These are phyloP conservation scores for Fraxinus greggii DNA, from an alignment of 305 asterid species.

Conservation along the genomic window DNA sequence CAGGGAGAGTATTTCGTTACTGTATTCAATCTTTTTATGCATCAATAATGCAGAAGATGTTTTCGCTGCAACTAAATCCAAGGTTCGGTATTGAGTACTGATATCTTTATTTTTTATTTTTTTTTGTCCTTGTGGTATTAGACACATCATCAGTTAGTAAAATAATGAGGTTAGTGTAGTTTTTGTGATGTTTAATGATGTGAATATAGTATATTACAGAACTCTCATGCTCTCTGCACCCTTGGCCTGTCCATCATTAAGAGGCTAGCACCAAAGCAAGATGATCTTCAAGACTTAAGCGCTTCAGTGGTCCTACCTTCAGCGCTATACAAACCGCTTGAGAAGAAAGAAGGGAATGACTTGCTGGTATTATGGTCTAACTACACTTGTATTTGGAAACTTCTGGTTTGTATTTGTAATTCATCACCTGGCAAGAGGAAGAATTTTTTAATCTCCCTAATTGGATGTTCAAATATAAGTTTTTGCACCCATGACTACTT, in stretches of 20 bases:
- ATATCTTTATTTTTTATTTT: not conserved
- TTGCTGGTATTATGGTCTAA: conserved; percentile 49
- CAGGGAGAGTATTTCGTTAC: conserved; percentile 58
- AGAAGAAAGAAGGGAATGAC: conserved; percentile 61
- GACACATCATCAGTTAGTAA: conserved; percentile 23
- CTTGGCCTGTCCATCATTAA: conserved; percentile 71
- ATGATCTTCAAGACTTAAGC: conserved; percentile 50
- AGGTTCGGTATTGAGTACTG: conserved; percentile 48
- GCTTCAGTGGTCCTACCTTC: conserved; percentile 57
- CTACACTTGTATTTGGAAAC: conserved; percentile 21
- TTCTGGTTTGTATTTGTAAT: conserved; percentile 19
- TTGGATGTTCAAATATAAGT: not conserved
- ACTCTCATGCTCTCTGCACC: conserved; percentile 71
- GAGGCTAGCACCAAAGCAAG: conserved; percentile 58
- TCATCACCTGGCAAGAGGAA: conserved; percentile 18
- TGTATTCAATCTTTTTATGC: conserved; percentile 60
- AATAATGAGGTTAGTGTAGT: conserved; percentile 18
- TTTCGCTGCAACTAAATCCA: conserved; percentile 61
- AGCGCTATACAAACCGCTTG: conserved; percentile 54
- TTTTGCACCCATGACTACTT: conserved; percentile 12
- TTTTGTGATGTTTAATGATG: conserved; percentile 29
- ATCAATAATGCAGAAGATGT: conserved; percentile 81
- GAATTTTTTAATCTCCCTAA: not conserved
- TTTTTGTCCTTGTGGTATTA: conserved; percentile 9
- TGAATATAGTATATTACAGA: conserved; percentile 49